Evolutionary conservation across 257 asterid species (phyloP), one percentile per base, ranked within the genome.

Genomic region (Jasminum sambac): DNA sequence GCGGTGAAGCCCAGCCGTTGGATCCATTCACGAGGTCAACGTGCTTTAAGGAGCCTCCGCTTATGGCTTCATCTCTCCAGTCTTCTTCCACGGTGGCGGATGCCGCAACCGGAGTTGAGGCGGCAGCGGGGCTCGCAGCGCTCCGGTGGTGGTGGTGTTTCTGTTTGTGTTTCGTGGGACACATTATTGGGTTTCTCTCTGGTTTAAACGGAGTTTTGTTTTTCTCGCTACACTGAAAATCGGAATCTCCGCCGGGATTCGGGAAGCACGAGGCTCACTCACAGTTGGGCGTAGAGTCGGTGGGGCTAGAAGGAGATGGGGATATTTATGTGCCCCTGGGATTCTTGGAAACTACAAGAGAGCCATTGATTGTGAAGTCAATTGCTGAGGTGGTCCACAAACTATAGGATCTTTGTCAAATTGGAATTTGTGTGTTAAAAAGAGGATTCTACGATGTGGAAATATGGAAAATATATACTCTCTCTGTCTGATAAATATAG

Each of bases 1-100:
- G 97, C 2, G 97, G 97, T 25, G 97, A 89, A 4, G 97, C 96
- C 98, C 98, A 93, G 37, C 98, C 98, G 80, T 90, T 93, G 75
- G 89, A 44, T 71, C 97, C 98, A 11, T 74, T 79, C 41, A 77
- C 74, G 69, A 86, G 86, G 76, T 89, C 96, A 8, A 90, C 96
- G 75, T 81, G 90, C 70, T 81, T 85, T 40, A 90, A 72, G 13
- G 98, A 90, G 68, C 98, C 98, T 36, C 88, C 86, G 80, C 7
- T 40, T 61, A 90, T 84, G 9, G 86, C 82, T 72, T 84, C 93
- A 40, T 85, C 81, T 64, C 89, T 84, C 97, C 98, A 92, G 44
- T 81, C 85, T 21, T 81, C 85, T 21, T 76, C 74, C 0, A 17
- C 55, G 13, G 14, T 86, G 6, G 57, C 71, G 44, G 74, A 69